phyloP scores from a whole-genome alignment of 2,329 filamentous ascomycete genomes.

The Diaporthe eres region DNA sequence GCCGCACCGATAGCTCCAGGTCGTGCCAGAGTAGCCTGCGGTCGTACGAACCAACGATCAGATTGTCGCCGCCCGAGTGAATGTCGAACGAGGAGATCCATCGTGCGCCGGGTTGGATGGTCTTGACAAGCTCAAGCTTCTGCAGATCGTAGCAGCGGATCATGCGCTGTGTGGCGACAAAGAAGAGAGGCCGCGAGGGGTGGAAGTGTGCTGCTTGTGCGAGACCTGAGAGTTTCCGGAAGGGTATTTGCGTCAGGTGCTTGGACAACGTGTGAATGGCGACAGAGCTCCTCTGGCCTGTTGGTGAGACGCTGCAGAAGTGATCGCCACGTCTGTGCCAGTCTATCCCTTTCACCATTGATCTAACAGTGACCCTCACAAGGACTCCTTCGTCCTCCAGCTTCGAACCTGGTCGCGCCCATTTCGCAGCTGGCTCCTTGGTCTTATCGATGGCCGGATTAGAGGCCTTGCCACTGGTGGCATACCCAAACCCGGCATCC shows the following conservation, averaged over 20 bases:
- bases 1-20: conserved; percentile 88
- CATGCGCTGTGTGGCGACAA: conserved; percentile 93
- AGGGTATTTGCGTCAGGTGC: conserved; percentile 94
- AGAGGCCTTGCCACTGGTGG: conserved; percentile 71
- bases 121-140: conserved; percentile 91
- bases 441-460: conserved; percentile 68
- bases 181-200: conserved; percentile 91
- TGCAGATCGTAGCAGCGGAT: conserved; percentile 96
- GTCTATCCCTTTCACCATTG: conserved; percentile 86
- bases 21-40: conserved; percentile 96
- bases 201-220: conserved; percentile 95
- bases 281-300: conserved; percentile 83
- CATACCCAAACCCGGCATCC: conserved; percentile 94
- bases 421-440: conserved; percentile 84
- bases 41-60: conserved; percentile 96
- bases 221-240: conserved; percentile 81
- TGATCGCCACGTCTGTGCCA: conserved; percentile 98
- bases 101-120: conserved; percentile 91
- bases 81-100: conserved; percentile 97
- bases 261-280: conserved; percentile 96
- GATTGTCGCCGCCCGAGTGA: conserved; percentile 92
- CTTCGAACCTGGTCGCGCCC: conserved; percentile 82
- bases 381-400: conserved; percentile 85
- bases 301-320: conserved; percentile 90
- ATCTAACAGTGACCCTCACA: conserved; percentile 83